Conservation (phyloP, 2,329 filamentous ascomycete species). For the Epichloe aotearoae region DNA sequence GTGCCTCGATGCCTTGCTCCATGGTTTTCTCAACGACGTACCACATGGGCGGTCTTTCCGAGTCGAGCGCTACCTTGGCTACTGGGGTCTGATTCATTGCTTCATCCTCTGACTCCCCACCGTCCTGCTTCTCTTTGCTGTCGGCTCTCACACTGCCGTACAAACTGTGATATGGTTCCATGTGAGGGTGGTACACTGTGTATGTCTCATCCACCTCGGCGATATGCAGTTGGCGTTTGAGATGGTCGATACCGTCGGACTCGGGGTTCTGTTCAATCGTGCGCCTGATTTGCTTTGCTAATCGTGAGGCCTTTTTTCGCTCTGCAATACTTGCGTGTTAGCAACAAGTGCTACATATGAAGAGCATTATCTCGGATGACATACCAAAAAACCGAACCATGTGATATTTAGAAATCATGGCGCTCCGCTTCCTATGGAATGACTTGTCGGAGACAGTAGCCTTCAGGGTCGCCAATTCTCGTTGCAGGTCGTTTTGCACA, state of each 20-base stretch:
- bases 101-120: constrained; percentile 26
- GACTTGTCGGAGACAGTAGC: constrained; percentile 47
- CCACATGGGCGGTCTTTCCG: constrained; percentile 51
- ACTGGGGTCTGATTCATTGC: constrained; percentile 21
- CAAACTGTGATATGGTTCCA: constrained; percentile 56
- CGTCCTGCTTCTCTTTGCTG: constrained; percentile 23
- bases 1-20: constrained; percentile 35
- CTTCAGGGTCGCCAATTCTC: constrained; percentile 55
- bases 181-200: constrained; percentile 56
- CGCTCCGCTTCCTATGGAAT: constrained; percentile 46
- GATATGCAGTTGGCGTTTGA: constrained; percentile 48
- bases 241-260: constrained; percentile 33
- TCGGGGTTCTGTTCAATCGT: constrained; percentile 39
- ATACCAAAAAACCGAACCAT: constrained; percentile 76
- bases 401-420: constrained; percentile 69
- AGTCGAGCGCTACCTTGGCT: constrained; percentile 30
- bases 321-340: constrained; percentile 29
- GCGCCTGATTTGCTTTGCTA: constrained; percentile 51
- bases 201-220: constrained; percentile 67
- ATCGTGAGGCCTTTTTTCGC: constrained; percentile 56
- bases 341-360: background rate
- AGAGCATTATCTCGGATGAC: background rate
- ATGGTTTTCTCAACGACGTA: constrained; percentile 50
- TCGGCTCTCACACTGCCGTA: constrained; percentile 30
- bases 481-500: constrained; percentile 54